These are phyloP conservation scores for Alternaria arbusti DNA, from an alignment of 2,329 filamentous ascomycete genomes.

Conservation along the genomic window DNA sequence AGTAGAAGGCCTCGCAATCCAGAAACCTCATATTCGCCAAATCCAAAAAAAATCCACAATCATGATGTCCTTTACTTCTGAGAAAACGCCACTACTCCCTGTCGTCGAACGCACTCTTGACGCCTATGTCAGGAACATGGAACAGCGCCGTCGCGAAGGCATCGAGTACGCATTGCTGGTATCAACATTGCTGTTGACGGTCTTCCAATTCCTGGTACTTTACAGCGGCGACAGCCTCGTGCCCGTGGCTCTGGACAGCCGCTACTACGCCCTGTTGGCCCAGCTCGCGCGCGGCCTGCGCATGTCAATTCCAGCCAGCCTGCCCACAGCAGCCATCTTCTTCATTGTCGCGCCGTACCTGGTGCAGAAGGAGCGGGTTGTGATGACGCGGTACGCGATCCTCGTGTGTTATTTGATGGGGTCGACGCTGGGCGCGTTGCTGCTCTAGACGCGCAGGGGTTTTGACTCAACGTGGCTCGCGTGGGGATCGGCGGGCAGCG, in stretches of 20 bases:
- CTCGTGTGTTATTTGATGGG: constrained; percentile 33
- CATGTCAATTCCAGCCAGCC: constrained; percentile 23
- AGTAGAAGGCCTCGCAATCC: background rate
- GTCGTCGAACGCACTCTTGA: background rate
- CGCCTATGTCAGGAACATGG: background rate
- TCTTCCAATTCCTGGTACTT: constrained; percentile 24
- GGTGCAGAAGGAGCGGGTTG: constrained; percentile 20
- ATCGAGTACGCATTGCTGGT: constrained; percentile 10
- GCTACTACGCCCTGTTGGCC: constrained; percentile 11
- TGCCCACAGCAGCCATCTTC: constrained; percentile 28
- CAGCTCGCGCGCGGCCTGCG: constrained; percentile 27
- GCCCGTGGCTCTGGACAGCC: background rate
- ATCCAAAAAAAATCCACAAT: background rate
- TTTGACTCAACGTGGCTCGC: constrained; percentile 9
- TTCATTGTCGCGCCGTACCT: constrained; percentile 30
- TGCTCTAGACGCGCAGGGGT: constrained; percentile 14
- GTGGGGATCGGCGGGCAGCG: constrained; percentile 14
- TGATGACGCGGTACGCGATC: constrained; percentile 24
- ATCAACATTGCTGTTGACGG: constrained; percentile 15
- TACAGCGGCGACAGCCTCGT: constrained; percentile 15
- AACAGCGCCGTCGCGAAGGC: background rate
- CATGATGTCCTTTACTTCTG: constrained; percentile 6
- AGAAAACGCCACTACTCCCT: constrained; percentile 12
- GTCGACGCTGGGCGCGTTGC: constrained; percentile 24
- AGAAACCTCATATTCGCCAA: background rate